phyloP scores from a whole-genome alignment of 2,329 filamentous ascomycete species.

The Colletotrichum sp. region DNA sequence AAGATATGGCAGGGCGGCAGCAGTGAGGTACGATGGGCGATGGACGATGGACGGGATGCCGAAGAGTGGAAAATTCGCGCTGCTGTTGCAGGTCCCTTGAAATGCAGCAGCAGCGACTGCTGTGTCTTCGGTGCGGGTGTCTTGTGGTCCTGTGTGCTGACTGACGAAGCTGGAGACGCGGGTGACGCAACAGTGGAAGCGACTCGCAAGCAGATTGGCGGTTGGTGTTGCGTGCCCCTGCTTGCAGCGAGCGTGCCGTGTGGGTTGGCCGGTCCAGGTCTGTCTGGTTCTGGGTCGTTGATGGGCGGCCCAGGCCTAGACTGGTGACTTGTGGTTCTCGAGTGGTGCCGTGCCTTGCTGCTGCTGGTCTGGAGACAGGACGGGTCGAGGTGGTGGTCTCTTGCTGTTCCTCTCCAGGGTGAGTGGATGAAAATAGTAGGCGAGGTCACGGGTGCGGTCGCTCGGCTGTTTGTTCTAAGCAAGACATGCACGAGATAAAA shows the following conservation, averaged over 20 bases:
- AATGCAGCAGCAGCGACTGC: background rate
- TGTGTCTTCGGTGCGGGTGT: background rate
- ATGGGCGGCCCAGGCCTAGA: background rate
- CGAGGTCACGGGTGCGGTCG: background rate
- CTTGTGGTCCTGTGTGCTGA: background rate
- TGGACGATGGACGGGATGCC: background rate
- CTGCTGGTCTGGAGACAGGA: background rate
- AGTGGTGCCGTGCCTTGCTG: constrained; percentile 4
- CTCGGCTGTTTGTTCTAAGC: background rate
- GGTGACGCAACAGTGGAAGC: constrained; percentile 15
- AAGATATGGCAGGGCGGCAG: background rate
- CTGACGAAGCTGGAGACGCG: constrained; percentile 11
- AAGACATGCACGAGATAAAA: background rate
- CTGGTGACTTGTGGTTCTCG: background rate
- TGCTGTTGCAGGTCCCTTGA: background rate
- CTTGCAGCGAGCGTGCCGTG: constrained; percentile 5
- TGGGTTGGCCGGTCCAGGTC: background rate
- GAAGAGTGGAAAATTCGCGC: background rate
- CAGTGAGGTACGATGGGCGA: background rate
- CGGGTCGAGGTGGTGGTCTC: too few species aligned
- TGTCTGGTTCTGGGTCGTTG: background rate
- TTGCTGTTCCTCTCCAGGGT: background rate
- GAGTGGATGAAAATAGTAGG: background rate
- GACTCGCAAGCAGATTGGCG: constrained; percentile 7
- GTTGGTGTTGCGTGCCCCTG: background rate